Evolutionary conservation across 148 eudicot genomes (phyloP).

Genomic region (Rhododendron griersonianum): DNA sequence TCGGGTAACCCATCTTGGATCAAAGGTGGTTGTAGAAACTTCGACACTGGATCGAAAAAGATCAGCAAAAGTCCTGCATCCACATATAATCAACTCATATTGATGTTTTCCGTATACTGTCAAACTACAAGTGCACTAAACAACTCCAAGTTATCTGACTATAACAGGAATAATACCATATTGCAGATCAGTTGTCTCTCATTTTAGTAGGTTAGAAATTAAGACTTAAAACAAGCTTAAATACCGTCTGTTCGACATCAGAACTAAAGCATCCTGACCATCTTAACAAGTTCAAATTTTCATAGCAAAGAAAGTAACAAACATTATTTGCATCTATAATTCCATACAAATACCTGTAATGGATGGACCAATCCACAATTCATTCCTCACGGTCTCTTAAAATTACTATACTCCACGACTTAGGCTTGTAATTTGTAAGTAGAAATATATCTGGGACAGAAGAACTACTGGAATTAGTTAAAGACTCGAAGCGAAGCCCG

Average conservation of each 20-base stretch:
- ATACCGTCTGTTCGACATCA: background rate
- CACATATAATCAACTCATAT: background rate
- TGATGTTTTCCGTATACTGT: background rate
- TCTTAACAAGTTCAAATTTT: background rate
- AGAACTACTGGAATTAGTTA: background rate
- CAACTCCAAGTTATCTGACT: background rate
- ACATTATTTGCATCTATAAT: background rate
- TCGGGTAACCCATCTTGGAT: slow-evolving; percentile 27
- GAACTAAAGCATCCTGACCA: background rate
- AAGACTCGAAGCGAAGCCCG: background rate
- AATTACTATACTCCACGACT: background rate
- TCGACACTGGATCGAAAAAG: background rate
- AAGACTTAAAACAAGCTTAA: background rate
- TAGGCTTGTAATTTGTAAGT: background rate
- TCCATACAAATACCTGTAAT: background rate
- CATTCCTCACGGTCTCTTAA: background rate
- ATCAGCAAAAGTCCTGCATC: slow-evolving; percentile 21
- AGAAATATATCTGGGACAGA: background rate
- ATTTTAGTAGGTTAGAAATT: background rate
- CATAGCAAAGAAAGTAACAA: background rate
- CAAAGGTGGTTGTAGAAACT: slow-evolving; percentile 8
- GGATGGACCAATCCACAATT: background rate
- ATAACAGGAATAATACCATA: background rate
- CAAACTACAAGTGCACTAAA: background rate
- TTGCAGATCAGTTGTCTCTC: background rate